phyloP scores from a whole-genome alignment of 108 stramenopile species.

The Skeletonema costatum region DNA sequence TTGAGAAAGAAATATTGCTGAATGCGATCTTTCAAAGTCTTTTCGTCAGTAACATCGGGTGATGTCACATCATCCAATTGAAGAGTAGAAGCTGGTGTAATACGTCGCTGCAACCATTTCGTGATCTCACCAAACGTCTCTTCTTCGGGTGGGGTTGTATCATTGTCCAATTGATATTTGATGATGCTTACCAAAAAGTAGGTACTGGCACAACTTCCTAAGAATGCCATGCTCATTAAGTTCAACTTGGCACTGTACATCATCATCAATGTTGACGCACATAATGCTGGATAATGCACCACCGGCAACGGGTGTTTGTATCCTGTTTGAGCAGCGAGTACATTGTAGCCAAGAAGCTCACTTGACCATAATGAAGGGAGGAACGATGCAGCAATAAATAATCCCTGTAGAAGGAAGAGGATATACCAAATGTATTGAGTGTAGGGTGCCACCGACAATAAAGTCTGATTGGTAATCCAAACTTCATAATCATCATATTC shows the following conservation, averaged over 20 bases:
- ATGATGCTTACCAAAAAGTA: neutral
- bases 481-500: neutral
- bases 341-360: neutral
- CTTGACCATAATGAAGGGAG: neutral
- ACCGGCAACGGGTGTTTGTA: neutral
- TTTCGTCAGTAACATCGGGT: no score
- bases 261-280: neutral
- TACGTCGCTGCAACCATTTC: no score
- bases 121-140: no score
- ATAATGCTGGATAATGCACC: neutral
- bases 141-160: no score
- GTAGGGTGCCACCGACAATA: neutral
- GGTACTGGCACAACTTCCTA: neutral
- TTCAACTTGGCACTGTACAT: neutral
- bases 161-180: neutral
- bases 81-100: no score
- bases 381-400: neutral
- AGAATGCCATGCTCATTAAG: neutral
- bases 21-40: no score
- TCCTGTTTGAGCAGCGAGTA: neutral
- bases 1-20: no score
- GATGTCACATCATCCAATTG: no score
- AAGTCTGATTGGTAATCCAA: neutral
- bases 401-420: neutral
- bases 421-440: neutral